Conservation (phyloP, 768 basidiomycete genomes). For the Mycena belliarum region DNA sequence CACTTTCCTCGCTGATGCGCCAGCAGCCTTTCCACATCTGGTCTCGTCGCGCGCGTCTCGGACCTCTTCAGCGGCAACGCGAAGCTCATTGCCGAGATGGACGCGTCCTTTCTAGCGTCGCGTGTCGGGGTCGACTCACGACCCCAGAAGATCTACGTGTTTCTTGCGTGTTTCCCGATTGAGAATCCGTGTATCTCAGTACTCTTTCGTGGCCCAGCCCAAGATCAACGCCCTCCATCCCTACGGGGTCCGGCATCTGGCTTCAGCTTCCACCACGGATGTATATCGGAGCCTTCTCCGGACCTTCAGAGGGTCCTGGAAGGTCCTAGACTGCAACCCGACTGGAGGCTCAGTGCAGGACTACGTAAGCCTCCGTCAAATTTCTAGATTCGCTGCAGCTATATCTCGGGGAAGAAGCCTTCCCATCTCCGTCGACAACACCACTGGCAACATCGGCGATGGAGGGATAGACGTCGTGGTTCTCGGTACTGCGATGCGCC, state of each 20-base stretch:
- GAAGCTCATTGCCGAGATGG: background rate
- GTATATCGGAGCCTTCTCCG: constrained; percentile 38
- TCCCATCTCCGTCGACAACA: constrained; percentile 28
- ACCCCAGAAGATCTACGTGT: too few species aligned
- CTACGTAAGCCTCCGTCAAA: constrained; percentile 32
- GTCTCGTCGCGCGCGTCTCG: background rate
- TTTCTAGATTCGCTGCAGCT: constrained; percentile 32
- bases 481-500: constrained; percentile 49
- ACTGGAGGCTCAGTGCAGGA: constrained; percentile 29
- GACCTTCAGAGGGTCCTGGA: constrained; percentile 34
- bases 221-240: too few species aligned
- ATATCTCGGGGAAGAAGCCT: constrained; percentile 29
- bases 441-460: constrained; percentile 24
- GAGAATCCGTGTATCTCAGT: too few species aligned
- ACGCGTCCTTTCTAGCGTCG: background rate
- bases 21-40: background rate
- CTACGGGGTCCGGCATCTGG: constrained; percentile 28
- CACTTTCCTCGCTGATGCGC: background rate
- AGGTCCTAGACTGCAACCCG: constrained; percentile 26
- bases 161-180: too few species aligned
- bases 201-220: too few species aligned
- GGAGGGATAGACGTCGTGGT: constrained; percentile 37
- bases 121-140: too few species aligned
- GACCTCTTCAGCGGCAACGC: background rate
- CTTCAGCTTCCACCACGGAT: constrained; percentile 39